Conservation (phyloP, 202 grass and related monocot genomes). For the Brachypodium distachyon region DNA sequence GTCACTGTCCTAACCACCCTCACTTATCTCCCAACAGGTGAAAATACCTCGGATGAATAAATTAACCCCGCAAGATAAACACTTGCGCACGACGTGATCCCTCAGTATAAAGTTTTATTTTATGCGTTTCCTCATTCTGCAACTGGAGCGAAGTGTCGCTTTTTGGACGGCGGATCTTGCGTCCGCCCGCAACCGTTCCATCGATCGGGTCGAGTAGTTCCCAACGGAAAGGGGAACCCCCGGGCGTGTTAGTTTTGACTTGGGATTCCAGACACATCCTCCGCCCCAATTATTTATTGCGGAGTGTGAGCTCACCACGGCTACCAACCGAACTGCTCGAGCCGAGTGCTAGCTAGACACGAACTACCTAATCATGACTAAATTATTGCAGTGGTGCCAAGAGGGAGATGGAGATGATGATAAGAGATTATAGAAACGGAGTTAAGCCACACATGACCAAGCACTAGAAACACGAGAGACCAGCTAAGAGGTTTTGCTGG, state of each 20-base stretch:
- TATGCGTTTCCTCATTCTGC: no score
- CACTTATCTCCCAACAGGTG: neutral
- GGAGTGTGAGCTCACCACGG: conserved; percentile 7
- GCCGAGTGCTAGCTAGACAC: neutral
- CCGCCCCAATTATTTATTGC: neutral
- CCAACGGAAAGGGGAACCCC: neutral
- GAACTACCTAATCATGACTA: conserved; percentile 26
- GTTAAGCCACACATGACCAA: neutral
- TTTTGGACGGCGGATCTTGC: neutral
- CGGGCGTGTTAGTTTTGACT: conserved; percentile 22
- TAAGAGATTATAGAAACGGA: neutral
- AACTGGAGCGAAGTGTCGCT: neutral
- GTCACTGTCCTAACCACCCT: neutral
- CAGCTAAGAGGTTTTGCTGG: neutral
- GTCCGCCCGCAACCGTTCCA: neutral
- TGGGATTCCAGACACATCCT: neutral
- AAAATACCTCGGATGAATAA: neutral
- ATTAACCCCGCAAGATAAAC: neutral
- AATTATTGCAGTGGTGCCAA: conserved; percentile 9
- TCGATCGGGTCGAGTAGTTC: neutral
- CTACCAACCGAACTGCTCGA: conserved; percentile 11
- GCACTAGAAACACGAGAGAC: neutral
- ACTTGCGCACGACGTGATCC: neutral
- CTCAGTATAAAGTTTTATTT: no score
- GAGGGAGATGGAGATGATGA: neutral